phyloP scores from a whole-genome alignment of 495 filamentous ascomycete species.

The Cladorrhinum samala region DNA sequence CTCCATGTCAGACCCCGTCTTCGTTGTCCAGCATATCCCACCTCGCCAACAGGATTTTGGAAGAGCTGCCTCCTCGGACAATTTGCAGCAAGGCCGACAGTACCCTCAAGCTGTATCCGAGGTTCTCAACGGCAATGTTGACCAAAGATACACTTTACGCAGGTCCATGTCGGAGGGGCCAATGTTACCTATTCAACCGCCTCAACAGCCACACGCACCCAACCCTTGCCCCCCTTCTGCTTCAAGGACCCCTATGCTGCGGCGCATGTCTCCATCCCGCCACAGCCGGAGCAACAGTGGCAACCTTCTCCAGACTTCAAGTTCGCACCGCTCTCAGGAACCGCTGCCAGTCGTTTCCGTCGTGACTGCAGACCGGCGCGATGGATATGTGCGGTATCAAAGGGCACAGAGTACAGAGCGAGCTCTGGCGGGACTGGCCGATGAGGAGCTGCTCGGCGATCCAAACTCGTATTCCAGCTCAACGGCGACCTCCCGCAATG shows the following conservation, averaged over 20 bases:
- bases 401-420: constrained; percentile 24
- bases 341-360: neutral
- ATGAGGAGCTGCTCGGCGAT: constrained; percentile 19
- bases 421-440: constrained; percentile 18
- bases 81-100: constrained; percentile 15
- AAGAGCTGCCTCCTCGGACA: constrained; percentile 17
- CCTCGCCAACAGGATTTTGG: constrained; percentile 7
- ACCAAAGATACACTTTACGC: constrained; percentile 6
- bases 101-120: constrained; percentile 22
- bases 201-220: neutral
- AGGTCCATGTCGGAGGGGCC: constrained; percentile 11
- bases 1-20: constrained; percentile 27
- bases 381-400: constrained; percentile 20
- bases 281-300: constrained; percentile 17
- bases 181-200: neutral
- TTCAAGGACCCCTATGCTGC: constrained; percentile 28
- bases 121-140: constrained; percentile 3
- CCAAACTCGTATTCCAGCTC: constrained; percentile 15
- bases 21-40: constrained; percentile 15
- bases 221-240: constrained; percentile 29
- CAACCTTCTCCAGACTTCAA: constrained; percentile 11
- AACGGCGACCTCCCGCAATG: constrained; percentile 17
- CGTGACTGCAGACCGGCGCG: constrained; percentile 5
- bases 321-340: constrained; percentile 14
- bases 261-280: constrained; percentile 19